Conservation (phyloP, 345 rosid genomes). For the Lepidium sativum region DNA sequence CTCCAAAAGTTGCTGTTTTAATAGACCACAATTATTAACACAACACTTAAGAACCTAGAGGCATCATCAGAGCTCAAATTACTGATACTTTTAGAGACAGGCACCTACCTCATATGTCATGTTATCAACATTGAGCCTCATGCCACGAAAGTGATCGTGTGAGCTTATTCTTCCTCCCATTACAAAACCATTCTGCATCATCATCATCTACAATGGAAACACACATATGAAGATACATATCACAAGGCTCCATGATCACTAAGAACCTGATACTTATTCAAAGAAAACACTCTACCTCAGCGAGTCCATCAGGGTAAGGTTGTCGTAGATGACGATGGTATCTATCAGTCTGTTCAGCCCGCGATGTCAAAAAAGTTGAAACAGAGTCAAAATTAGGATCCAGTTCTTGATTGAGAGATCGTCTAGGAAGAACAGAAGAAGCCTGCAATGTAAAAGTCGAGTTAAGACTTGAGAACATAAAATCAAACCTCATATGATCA, state of each 20-base stretch:
- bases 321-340: conserved; percentile 61
- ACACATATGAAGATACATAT: not conserved
- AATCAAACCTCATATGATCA: not conserved
- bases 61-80: not conserved
- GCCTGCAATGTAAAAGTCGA: conserved; percentile 37
- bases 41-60: not conserved
- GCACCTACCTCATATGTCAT: conserved; percentile 35
- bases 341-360: conserved; percentile 40
- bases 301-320: conserved; percentile 75
- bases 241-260: not conserved
- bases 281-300: conserved; percentile 48
- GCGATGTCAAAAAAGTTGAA: conserved; percentile 27
- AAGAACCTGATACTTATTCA: not conserved
- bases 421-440: conserved; percentile 28
- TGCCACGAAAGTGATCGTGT: conserved; percentile 26
- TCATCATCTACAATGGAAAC: conserved; percentile 22
- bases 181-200: conserved; percentile 30
- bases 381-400: conserved; percentile 41
- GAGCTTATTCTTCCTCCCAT: conserved; percentile 30
- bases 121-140: conserved; percentile 38
- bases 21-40: not conserved
- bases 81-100: not conserved
- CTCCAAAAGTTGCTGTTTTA: conserved; percentile 69
- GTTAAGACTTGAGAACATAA: not conserved
- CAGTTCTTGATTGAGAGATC: conserved; percentile 40